Evolutionary conservation across 345 rosid genomes (phyloP), one percentile per base, ranked within the genome.

Genomic region (Eucalyptus albens): DNA sequence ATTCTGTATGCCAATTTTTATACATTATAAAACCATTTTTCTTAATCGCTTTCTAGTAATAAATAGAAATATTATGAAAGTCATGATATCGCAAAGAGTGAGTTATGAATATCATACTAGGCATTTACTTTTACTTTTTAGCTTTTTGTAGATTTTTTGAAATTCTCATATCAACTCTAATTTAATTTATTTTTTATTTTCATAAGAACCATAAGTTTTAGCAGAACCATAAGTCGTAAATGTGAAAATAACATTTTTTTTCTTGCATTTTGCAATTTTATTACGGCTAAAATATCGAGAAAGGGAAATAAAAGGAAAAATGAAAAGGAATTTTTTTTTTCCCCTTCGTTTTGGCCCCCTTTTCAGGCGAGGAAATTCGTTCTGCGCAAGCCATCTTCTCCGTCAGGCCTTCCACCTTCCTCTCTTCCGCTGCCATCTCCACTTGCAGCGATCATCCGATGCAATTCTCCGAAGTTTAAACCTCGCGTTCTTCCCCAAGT

Each of bases 71-170:
- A n/a, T 31, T 65, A 65, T 4, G 0, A 65, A 65, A 29, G 3
- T 65, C 72, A 14, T 13, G 16, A 60, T 59, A 60, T 60, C 0
- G 4, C 8, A 1, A 60, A 60, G 2, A 60, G 8, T 26, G 15
- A 60, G 0, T 1, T 5, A 60, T 60, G 1, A 21, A 22, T 55
- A 55, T 55, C 60, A 55, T 0, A 0, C 26, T 0, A 8, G 11
- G 5, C 15, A 11, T 10, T 26, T 59, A 59, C 7, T 59, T 26
- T 59, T 59, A 26, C 3, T 10, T 59, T 59, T 59, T 24, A 40
- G 40, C 40, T 40, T 40, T 40, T 40, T 3, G 40, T 40, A 60
- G 2, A 27, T 26, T 27, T 60, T 60, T 60, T 0, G 4, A 0
- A 60, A 60, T 60, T 27, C n/a, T 1, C n/a, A 59, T 59, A 10